These are phyloP conservation scores for Saccharomyces hybrid DNA, from an alignment of 1,139 yeast species.

Conservation along the genomic window DNA sequence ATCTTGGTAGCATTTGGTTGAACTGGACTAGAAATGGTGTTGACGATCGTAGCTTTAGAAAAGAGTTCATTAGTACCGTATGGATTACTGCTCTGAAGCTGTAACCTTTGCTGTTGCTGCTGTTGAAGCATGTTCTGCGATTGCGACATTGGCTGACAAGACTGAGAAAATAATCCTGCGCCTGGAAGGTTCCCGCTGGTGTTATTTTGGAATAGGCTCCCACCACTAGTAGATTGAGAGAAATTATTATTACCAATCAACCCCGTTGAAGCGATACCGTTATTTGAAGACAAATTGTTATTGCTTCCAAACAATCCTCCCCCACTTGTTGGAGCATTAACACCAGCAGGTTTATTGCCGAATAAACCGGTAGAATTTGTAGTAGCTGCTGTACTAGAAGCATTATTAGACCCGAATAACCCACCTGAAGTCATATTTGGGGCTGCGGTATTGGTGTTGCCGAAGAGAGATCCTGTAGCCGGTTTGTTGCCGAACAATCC, in stretches of 20 bases:
- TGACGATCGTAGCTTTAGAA: constrained; percentile 31
- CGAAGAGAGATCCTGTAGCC: constrained; percentile 11
- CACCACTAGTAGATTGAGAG: background rate
- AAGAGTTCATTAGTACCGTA: constrained; percentile 66
- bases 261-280: background rate
- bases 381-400: constrained; percentile 9
- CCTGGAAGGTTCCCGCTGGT: constrained; percentile 12
- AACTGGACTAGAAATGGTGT: constrained; percentile 28
- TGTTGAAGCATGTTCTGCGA: constrained; percentile 10
- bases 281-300: constrained; percentile 4
- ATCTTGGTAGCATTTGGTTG: constrained; percentile 49
- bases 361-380: constrained; percentile 29
- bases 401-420: constrained; percentile 25
- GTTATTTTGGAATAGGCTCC: constrained; percentile 10
- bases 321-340: background rate
- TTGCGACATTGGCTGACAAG: constrained; percentile 12
- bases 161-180: constrained; percentile 4
- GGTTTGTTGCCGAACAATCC: constrained; percentile 31
- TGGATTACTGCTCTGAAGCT: constrained; percentile 42
- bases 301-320: constrained; percentile 29
- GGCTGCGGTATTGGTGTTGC: constrained; percentile 18
- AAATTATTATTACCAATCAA: constrained; percentile 6
- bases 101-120: constrained; percentile 18
- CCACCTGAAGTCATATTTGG: constrained; percentile 17
- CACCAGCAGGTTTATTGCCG: constrained; percentile 27